These are phyloP conservation scores for Vitellaria paradoxa DNA, from an alignment of 179 eudicot species.

Conservation along the genomic window DNA sequence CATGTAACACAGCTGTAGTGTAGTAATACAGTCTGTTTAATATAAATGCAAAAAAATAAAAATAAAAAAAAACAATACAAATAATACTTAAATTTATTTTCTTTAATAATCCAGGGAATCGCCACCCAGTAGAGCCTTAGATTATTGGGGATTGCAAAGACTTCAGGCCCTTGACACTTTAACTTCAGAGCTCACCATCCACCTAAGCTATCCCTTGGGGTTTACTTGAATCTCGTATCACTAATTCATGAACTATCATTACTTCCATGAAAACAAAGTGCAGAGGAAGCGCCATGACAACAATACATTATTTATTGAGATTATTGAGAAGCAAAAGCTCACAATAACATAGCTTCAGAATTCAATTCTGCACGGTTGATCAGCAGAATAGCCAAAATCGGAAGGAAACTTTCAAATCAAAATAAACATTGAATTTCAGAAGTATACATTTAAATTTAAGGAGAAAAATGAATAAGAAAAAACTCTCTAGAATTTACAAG, in stretches of 20 bases:
- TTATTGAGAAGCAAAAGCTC: neutral
- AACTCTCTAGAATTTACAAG: neutral
- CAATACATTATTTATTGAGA: neutral
- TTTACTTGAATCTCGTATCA: neutral
- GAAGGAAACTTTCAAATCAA: neutral
- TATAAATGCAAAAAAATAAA: neutral
- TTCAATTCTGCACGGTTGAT: neutral
- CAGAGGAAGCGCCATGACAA: neutral
- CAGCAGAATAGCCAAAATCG: neutral
- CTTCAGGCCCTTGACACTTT: no score
- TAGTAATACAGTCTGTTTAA: neutral
- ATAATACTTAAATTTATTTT: neutral
- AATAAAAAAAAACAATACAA: no score
- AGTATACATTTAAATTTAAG: no score
- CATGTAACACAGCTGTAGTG: no score
- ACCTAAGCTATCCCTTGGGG: no score
- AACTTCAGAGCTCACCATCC: no score
- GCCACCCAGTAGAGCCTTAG: no score
- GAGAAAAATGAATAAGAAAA: no score
- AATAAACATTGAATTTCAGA: neutral
- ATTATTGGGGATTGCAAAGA: no score
- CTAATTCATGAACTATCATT: neutral
- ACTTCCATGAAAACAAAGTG: slow-evolving; percentile 1
- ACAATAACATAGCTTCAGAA: neutral
- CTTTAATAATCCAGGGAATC: no score